phyloP scores from a whole-genome alignment of 106 monocot genomes.

The Chionographis japonica region DNA sequence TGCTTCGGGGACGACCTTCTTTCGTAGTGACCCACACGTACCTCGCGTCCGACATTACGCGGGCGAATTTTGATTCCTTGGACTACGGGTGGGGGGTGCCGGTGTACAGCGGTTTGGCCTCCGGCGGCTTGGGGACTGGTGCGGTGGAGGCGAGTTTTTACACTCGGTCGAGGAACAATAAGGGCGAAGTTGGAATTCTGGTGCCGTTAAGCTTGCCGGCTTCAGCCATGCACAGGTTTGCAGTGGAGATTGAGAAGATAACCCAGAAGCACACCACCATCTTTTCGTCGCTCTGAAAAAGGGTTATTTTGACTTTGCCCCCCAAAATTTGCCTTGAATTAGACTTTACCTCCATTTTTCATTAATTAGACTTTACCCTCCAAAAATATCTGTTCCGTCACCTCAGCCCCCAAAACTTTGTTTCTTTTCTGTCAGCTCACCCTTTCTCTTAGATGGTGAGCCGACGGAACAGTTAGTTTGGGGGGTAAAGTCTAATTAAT shows the following conservation, averaged over 20 bases:
- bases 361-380: too few relatives aligned
- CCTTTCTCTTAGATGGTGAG: too few relatives aligned
- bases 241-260: slow-evolving; percentile 22
- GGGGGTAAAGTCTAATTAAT: too few relatives aligned
- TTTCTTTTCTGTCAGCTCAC: too few relatives aligned
- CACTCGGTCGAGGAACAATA: slow-evolving; percentile 20
- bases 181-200: slow-evolving; percentile 42
- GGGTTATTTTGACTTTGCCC: too few relatives aligned
- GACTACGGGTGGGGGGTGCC: slow-evolving; percentile 60
- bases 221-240: slow-evolving; percentile 39
- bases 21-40: slow-evolving; percentile 28
- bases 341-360: too few relatives aligned
- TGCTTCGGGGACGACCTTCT: slow-evolving; percentile 33
- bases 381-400: too few relatives aligned
- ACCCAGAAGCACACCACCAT: not conserved
- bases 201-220: slow-evolving; percentile 48
- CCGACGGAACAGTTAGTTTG: too few relatives aligned
- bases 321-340: too few relatives aligned
- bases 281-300: too few relatives aligned
- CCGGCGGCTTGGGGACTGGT: slow-evolving; percentile 23
- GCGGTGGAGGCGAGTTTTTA: slow-evolving; percentile 32
- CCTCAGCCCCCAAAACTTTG: too few relatives aligned
- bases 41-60: slow-evolving; percentile 46
- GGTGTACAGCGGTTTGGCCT: slow-evolving; percentile 44
- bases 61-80: slow-evolving; percentile 27